Base-by-base conservation (phyloP, 495 filamentous ascomycete genomes). In the Corynascus novoguineensis region DNA sequence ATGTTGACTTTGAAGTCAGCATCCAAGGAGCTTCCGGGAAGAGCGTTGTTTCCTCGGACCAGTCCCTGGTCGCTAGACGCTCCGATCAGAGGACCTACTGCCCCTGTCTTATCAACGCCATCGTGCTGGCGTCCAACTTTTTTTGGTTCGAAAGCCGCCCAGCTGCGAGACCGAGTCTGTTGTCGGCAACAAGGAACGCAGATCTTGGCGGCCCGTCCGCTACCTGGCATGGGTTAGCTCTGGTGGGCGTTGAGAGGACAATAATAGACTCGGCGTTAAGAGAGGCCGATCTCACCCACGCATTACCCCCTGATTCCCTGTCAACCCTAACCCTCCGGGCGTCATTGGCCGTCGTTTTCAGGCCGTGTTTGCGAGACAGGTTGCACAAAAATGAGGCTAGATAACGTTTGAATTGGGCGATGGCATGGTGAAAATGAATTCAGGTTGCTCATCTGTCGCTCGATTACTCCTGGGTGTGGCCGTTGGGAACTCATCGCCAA, bases 1-100 rank as follows among this genome's bases (percentile, higher is more conserved):
- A 53, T 53, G 50, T 53, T 53, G 50, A 44, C 50, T 44, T 42
- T 21, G 19, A 44, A 29, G 50, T 53, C 42, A 53, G 50, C 50
- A 53, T n/a, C 15, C 49, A 32, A 51, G 14, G 9, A 1, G 12
- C 29, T 37, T 1, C 19, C 29, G 8, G 15, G n/a, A 32, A 34
- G 24, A 27, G 10, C 21, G 25, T 8, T 28, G 28, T 21, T 38
- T 41, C 37, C 28, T 14, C 32, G 44, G 44, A 27, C 40, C 12
- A 32, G 29, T 17, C 29, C 4, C 29, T 32, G n/a, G 17, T 50
- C 19, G 9, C 47, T 50, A n/a, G n/a, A n/a, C 5, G 45, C 19
- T 12, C 31, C 29, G 17, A 34, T 9, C 28, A 11, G 29, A 24
- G 9, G 40, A 22, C 40, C 21, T 44, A 21, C 8, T 44, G 6